Conservation (phyloP, 177 flowering plant genomes). For the Vitis hybrid region DNA sequence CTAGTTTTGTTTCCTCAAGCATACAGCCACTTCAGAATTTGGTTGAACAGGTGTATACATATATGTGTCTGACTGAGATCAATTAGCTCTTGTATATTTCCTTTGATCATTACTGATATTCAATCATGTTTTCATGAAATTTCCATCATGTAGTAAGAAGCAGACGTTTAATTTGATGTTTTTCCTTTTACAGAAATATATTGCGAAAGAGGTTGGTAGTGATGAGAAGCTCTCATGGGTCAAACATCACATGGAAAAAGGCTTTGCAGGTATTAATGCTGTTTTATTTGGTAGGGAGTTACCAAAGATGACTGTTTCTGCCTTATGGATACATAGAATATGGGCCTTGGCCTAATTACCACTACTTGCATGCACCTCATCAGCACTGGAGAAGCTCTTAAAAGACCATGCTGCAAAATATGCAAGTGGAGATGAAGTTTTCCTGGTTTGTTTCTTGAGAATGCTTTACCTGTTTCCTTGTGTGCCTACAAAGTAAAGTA, state of each 20-base stretch:
- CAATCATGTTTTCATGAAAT: too few species aligned
- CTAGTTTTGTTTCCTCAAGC: conserved; percentile 70
- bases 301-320: too few species aligned
- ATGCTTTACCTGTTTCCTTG: too few species aligned
- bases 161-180: neutral
- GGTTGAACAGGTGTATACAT: conserved; percentile 31
- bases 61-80: too few species aligned
- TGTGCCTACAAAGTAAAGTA: too few species aligned
- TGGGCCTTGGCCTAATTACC: neutral
- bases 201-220: conserved; percentile 54
- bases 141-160: too few species aligned
- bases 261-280: conserved; percentile 55
- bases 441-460: conserved; percentile 43
- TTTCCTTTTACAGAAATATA: conserved; percentile 49
- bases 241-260: conserved; percentile 50
- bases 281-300: too few species aligned
- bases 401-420: conserved; percentile 60
- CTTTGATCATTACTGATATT: too few species aligned
- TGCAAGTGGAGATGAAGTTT: conserved; percentile 84
- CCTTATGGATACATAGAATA: too few species aligned
- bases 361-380: neutral
- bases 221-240: conserved; percentile 61
- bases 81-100: too few species aligned
- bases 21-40: conserved; percentile 83
- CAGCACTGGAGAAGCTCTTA: conserved; percentile 82